Conservation (phyloP, 306 rosid genomes). For the Phaseolus lunatus region DNA sequence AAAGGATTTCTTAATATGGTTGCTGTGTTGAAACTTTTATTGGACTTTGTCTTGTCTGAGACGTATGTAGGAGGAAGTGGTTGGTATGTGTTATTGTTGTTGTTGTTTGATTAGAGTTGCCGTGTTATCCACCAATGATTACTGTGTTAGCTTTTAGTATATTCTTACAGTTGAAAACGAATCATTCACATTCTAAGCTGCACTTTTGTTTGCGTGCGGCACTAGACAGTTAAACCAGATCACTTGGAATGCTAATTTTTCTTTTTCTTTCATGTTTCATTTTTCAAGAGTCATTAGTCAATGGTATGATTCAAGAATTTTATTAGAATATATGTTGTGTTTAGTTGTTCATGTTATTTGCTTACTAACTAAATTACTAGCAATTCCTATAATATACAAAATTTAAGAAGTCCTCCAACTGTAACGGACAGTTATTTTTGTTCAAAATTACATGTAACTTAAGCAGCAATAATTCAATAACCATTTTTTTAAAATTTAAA, state of each 20-base stretch:
- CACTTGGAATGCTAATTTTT: not conserved
- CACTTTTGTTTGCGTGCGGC: not conserved
- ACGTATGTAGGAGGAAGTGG: slow-evolving; percentile 22
- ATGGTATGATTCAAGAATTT: not conserved
- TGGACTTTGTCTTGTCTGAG: not conserved
- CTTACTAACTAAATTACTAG: not conserved
- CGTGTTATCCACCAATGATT: not conserved
- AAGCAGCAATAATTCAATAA: no score
- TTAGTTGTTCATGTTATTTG: not conserved
- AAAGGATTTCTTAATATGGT: not conserved
- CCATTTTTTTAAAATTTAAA: no score
- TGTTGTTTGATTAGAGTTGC: slow-evolving; percentile 4
- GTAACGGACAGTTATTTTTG: no score
- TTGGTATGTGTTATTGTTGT: slow-evolving; percentile 26
- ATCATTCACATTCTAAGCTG: not conserved
- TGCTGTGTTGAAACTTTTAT: not conserved
- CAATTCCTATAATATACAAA: no score
- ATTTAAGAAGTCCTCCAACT: no score
- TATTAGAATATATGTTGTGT: not conserved
- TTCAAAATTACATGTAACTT: no score
- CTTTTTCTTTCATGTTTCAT: not conserved
- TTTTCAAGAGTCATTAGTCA: not conserved
- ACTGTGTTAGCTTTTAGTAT: not conserved
- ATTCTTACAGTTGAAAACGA: slow-evolving; percentile 22
- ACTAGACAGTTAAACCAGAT: not conserved